Evolutionary conservation across 2,329 filamentous ascomycete genomes (phyloP), one percentile per base, ranked within the genome.

Genomic region (Alternaria rosae): DNA sequence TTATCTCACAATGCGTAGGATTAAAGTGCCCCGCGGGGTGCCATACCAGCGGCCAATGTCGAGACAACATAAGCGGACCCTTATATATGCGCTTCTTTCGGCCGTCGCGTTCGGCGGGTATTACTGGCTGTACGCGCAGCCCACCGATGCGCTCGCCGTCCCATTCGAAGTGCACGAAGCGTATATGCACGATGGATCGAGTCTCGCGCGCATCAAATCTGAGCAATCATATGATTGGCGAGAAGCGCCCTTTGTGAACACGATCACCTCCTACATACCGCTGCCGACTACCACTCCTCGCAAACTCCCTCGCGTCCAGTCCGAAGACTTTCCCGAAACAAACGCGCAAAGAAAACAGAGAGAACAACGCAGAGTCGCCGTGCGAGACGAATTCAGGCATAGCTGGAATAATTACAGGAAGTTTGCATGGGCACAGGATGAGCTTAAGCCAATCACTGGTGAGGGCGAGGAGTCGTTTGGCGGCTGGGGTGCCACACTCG

Each of bases 401-500:
- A 79, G 70, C 42, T 85, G 82, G 82, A 71, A 76, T 5, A 76
- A 78, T 45, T 85, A 85, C 70, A 78, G 74, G 55, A 57, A 76
- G 35, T 72, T 77, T 61, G 82, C 83, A 10, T 85, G 82, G 82
- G 76, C 78, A 64, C 73, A 79, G 52, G 83, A 85, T 63, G 83
- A 85, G 70, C 73, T 85, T 12, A 74, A 70, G 28, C 83, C 83
- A 5, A 63, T 83, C 3, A 76, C 75, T 28, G 81, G 79, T 7
- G 65, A 71, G 23, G 71, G 68, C 3, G 71, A 73, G n/a, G 74
- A 83, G 64, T 74, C 76, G 6, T 84, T 83, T 64, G 82, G 82
- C 6, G 83, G 82, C 32, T 85, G 83, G 83, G 82, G 78, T 21
- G 82, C 82, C 10, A 83, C 78, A 21, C 62, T 84, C 25, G 81